Percentiles rank a stretch among this genome's conserved stretches.
Conservation (phyloP, 169 alveolate genomes). For the Plasmodium malariae region DNA sequence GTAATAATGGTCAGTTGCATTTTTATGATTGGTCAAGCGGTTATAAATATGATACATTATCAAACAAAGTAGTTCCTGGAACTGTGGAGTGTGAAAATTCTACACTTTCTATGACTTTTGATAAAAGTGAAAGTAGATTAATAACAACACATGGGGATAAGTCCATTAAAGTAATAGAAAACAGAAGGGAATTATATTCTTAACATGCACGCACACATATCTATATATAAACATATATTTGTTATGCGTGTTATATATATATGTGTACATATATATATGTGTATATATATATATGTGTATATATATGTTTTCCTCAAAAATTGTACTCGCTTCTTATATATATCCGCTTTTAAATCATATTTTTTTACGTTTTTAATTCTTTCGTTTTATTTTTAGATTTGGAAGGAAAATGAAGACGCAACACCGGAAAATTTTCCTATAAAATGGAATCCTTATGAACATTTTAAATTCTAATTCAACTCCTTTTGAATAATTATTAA, state of each 20-base stretch:
- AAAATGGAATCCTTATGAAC: slow-evolving; percentile 82
- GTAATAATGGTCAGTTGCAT: slow-evolving; percentile 95
- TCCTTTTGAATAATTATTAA: neutral
- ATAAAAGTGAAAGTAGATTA: slow-evolving; percentile 95
- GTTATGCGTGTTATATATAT: neutral
- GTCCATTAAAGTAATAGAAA: slow-evolving; percentile 94
- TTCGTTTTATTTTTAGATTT: slow-evolving; percentile 35
- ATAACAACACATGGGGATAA: slow-evolving; percentile 99
- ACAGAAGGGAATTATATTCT: no score
- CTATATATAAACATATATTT: neutral
- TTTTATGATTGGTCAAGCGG: slow-evolving; percentile 99
- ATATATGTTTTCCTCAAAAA: neutral
- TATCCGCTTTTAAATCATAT: neutral
- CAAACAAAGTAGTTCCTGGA: slow-evolving; percentile 96
- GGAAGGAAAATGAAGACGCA: slow-evolving; percentile 86
- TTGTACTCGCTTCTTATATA: neutral
- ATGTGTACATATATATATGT: neutral
- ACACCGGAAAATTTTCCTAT: slow-evolving; percentile 87
- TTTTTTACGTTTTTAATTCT: neutral
- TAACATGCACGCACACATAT: no score
- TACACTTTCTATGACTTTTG: slow-evolving; percentile 94
- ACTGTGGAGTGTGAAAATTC: slow-evolving; percentile 97
- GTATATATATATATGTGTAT: neutral
- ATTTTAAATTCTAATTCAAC: slow-evolving; percentile 69
- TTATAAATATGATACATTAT: slow-evolving; percentile 93